Evolutionary conservation across 202 grass and related monocot species (phyloP), one percentile per base, ranked within the genome.

Genomic region (Panicum virgatum): DNA sequence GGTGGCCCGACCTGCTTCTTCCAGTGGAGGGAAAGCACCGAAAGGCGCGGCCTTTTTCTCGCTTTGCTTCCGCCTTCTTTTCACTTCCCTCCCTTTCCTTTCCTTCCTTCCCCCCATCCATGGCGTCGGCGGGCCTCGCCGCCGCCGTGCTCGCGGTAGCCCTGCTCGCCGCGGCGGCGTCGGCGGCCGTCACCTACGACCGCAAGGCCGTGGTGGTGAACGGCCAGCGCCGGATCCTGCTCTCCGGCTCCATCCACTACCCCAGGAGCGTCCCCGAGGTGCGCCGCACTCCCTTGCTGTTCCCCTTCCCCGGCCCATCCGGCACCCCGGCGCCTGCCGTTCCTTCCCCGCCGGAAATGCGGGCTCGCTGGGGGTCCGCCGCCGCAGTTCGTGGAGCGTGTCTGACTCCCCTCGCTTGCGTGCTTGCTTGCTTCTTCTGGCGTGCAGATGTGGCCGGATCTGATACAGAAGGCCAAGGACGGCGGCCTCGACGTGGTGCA

Each of bases 181-280:
- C 61, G 20, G 92, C 92, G 3, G 66, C 80, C 60, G 92, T 98
- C 42, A 75, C 84, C 30, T 98, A 98, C 90, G 96, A 98, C 90
- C 83, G 79, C 73, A 95, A 94, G 88, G 96, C 96, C 12, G 80
- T 98, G 72, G 79, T 89, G 60, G 84, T 95, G 71, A 94, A 93
- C 59, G 96, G 96, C 44, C 92, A 88, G 65, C 88, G 96, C 69
- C 87, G 92, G 86, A 93, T 98, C 82, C 90, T 98, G 19, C 87
- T 98, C 50, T 98, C 96, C 65, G 96, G 96, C 45, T 98, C 96
- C 76, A 93, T 98, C 88, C 96, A 98, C 92, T 98, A 98, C 86
- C 96, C 96, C 25, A 84, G 93, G 81, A 96, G 96, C 84, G 87
- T 87, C 44, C 96, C 96, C 42, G 93, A 99, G 91, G 96, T 96